Evolutionary conservation across 129 eudicot species (phyloP).

Genomic region (Tanacetum coccineum): DNA sequence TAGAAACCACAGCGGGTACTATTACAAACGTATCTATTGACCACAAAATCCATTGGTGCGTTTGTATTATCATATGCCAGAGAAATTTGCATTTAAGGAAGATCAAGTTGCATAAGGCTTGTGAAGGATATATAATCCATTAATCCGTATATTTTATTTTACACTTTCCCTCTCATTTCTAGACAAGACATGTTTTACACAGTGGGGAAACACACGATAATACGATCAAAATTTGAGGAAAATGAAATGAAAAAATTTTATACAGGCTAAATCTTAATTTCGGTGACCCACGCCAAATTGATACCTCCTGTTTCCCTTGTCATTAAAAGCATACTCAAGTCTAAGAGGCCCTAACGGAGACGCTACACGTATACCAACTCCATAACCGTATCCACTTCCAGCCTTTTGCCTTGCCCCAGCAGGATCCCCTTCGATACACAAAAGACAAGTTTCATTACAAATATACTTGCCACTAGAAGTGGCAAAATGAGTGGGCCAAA

Average conservation of each 20-base stretch:
- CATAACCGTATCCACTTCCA: slow-evolving; percentile 93
- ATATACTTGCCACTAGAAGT: too few species aligned
- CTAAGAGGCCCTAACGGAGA: slow-evolving; percentile 89
- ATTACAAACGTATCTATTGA: too few species aligned
- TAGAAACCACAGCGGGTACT: too few species aligned
- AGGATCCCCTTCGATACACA: slow-evolving; percentile 66
- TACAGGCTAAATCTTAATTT: slow-evolving; percentile 34
- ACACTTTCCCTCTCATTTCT: slow-evolving; percentile 14
- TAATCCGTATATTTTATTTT: background rate
- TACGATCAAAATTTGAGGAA: slow-evolving; percentile 19
- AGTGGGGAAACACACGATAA: background rate
- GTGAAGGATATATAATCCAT: too few species aligned
- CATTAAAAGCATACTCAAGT: slow-evolving; percentile 84
- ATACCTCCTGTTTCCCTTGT: slow-evolving; percentile 73
- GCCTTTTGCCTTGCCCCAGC: slow-evolving; percentile 89
- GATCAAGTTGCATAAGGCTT: too few species aligned
- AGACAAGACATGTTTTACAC: slow-evolving; percentile 12
- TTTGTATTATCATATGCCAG: too few species aligned
- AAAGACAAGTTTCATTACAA: too few species aligned
- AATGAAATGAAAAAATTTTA: background rate
- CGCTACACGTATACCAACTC: slow-evolving; percentile 83
- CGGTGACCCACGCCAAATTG: slow-evolving; percentile 89
- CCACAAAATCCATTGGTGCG: too few species aligned
- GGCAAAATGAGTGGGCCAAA: too few species aligned
- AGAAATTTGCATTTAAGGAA: too few species aligned